Conservation (phyloP, 192 early-diverging fungal genomes). For the Entophlyctis helioformis region DNA sequence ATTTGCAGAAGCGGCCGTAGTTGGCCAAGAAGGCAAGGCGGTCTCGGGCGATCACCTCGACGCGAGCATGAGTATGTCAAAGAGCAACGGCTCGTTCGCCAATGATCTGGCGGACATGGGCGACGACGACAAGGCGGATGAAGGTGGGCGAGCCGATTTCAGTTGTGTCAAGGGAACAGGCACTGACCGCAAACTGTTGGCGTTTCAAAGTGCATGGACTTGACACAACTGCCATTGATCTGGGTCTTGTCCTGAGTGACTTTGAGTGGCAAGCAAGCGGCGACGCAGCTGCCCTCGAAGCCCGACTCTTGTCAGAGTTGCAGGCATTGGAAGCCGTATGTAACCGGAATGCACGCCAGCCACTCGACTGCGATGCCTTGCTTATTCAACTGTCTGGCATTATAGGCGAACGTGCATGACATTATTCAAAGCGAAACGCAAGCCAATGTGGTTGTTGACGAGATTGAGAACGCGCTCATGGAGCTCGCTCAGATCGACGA, state of each 20-base stretch:
- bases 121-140: too few species aligned
- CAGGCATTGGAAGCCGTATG: conserved; percentile 70
- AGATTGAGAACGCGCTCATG: conserved; percentile 72
- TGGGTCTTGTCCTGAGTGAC: conserved; percentile 65
- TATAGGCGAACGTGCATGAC: conserved; percentile 81
- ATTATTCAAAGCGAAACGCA: conserved; percentile 87
- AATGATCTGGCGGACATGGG: too few species aligned
- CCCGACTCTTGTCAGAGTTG: conserved; percentile 70
- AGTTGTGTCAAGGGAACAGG: too few species aligned
- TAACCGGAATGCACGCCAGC: background rate
- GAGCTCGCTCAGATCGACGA: conserved; percentile 79
- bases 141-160: too few species aligned
- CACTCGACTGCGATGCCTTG: too few species aligned
- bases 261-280: conserved; percentile 84
- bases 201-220: too few species aligned
- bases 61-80: too few species aligned
- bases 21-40: too few species aligned
- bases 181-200: too few species aligned
- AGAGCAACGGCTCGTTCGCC: too few species aligned
- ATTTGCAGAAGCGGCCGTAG: too few species aligned
- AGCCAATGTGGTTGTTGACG: conserved; percentile 61
- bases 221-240: conserved; percentile 20
- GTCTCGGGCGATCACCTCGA: too few species aligned
- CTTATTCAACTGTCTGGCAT: conserved; percentile 1
- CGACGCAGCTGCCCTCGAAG: conserved; percentile 79